Base-by-base conservation (phyloP, 805 yeast species). In the Schwanniomyces polymorphus region DNA sequence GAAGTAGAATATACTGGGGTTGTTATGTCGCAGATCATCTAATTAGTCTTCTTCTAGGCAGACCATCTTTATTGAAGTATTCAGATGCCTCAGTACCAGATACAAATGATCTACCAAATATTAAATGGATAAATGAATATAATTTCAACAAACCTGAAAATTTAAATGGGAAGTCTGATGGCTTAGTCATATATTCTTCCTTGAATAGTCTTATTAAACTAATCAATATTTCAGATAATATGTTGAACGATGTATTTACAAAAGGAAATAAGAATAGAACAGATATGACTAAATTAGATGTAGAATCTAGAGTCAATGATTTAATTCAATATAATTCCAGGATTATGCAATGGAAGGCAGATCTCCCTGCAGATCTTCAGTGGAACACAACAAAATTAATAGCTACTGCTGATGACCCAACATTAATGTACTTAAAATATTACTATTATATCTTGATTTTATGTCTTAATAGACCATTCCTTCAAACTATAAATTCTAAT, bases 391-490 rank as follows among this genome's bases (percentile, higher is more conserved):
- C 8, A 21, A 37, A 21, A n/a, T 21, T 37, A 9, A 37, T n/a
- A 37, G 39, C n/a, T 12, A 11, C 39, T 37, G 39, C 39, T 6
- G 39, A 37, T 21, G 39, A 37, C 7, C 39, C 39, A 3, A 37
- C 27, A 12, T 37, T 26, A 21, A 37, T 37, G 39, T 21, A 21
- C 18, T 37, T 31, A 37, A 37, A 23, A 37, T 31, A 31, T 16
- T 37, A 37, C 27, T 37, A 37, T 9, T 37, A 37, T 37, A 37
- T 37, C 12, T 21, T 23, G 9, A 21, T 37, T 21, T 23, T 37
- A 37, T 21, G 27, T 37, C 14, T 37, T 18, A 37, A 37, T 37
- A 37, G 39, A 21, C 39, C 39, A 37, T 37, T 37, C 27, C 16
- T 37, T 9, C 26, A 37, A 37, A 37, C 25, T 14, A 23, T 37